Percentiles rank a stretch among this genome's conserved stretches.
phyloP scores from a whole-genome alignment of 306 rosid genomes.

The Delonix regia region DNA sequence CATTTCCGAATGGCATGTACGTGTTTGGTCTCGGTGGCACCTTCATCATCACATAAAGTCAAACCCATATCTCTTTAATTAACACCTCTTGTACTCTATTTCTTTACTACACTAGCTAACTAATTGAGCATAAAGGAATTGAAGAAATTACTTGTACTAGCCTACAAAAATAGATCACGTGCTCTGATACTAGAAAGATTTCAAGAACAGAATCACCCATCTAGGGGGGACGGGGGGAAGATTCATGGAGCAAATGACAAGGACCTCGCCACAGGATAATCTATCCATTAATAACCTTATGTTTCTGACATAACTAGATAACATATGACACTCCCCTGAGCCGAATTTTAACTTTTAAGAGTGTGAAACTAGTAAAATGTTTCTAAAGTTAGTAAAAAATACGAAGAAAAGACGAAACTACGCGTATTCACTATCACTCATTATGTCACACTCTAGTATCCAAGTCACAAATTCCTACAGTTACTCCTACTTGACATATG shows the following conservation, averaged over 20 bases:
- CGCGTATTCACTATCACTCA: too few relatives aligned
- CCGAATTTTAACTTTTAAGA: too few relatives aligned
- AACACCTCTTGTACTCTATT: not conserved
- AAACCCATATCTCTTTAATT: not conserved
- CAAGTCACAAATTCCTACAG: not conserved
- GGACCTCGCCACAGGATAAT: slow-evolving; percentile 24
- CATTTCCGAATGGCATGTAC: slow-evolving; percentile 91
- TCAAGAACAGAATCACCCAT: slow-evolving; percentile 20
- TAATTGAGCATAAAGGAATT: not conserved
- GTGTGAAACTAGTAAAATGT: too few relatives aligned
- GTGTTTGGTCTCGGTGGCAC: slow-evolving; percentile 88
- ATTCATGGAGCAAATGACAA: not conserved
- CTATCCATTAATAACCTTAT: slow-evolving; percentile 52
- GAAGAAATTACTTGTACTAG: slow-evolving; percentile 6
- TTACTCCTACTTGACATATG: not conserved
- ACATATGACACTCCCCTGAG: not conserved
- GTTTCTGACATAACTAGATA: slow-evolving; percentile 49
- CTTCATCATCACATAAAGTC: slow-evolving; percentile 56
- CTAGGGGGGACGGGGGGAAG: slow-evolving; percentile 35
- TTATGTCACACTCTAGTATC: too few relatives aligned
- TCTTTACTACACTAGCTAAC: slow-evolving; percentile 7
- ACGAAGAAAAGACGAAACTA: too few relatives aligned
- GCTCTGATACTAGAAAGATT: slow-evolving; percentile 49
- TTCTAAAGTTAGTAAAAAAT: too few relatives aligned
- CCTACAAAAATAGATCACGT: slow-evolving; percentile 66